Percentiles rank a stretch among this genome's conserved stretches.
phyloP scores from a whole-genome alignment of 768 basidiomycete species.

The Phlebiopsis flavidoalba region DNA sequence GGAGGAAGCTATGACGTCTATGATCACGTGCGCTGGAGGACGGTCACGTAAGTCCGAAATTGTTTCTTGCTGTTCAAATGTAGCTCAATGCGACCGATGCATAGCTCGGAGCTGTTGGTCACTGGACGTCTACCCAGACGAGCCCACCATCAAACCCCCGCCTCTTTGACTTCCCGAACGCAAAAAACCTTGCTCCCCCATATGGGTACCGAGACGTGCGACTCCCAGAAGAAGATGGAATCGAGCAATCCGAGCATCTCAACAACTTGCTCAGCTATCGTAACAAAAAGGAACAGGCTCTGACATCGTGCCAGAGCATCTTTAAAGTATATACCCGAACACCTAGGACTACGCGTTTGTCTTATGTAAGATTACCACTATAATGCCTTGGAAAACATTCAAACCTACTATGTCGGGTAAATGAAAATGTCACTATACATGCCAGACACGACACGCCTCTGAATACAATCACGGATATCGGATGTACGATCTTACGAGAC shows the following conservation, averaged over 20 bases:
- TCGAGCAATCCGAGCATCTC: slow-evolving; percentile 73
- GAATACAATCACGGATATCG: neutral
- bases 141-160: slow-evolving; percentile 76
- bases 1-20: slow-evolving; percentile 84
- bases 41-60: slow-evolving; percentile 63
- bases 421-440: too few relatives aligned
- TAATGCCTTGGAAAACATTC: neutral
- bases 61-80: neutral
- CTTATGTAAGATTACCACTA: neutral
- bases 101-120: slow-evolving; percentile 74
- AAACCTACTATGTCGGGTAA: neutral
- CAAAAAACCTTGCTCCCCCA: slow-evolving; percentile 86
- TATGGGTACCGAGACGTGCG: slow-evolving; percentile 85
- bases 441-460: neutral
- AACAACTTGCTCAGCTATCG: slow-evolving; percentile 68
- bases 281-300: slow-evolving; percentile 56
- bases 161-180: slow-evolving; percentile 71
- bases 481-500: neutral
- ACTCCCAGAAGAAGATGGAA: slow-evolving; percentile 81
- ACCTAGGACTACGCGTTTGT: too few relatives aligned
- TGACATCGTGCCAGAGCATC: slow-evolving; percentile 58
- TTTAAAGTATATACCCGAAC: neutral
- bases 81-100: neutral
- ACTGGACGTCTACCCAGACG: slow-evolving; percentile 85
- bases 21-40: slow-evolving; percentile 81